Evolutionary conservation across 345 rosid species (phyloP).

Genomic region (Brassica rapa): DNA sequence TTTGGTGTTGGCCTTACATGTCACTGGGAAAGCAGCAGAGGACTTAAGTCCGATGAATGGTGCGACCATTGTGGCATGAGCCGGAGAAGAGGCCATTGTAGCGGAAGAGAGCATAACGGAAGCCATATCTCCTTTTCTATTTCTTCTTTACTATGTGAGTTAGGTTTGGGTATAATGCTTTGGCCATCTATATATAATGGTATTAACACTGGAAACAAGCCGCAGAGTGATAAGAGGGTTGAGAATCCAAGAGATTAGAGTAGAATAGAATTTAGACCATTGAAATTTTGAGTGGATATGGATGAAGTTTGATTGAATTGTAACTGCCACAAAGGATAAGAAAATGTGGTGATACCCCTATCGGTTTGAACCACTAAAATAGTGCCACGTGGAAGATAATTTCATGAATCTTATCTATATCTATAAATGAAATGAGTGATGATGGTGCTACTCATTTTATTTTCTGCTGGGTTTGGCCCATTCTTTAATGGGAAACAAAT

Average conservation of each 20-base stretch:
- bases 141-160: conserved; percentile 10
- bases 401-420: conserved; percentile 39
- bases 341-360: conserved; percentile 37
- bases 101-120: conserved; percentile 59
- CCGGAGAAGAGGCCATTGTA: conserved; percentile 48
- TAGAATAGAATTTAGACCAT: conserved; percentile 36
- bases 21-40: conserved; percentile 45
- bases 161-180: not conserved
- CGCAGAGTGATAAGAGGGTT: conserved; percentile 37
- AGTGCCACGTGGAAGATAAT: conserved; percentile 37
- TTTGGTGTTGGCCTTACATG: conserved; percentile 47
- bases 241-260: conserved; percentile 12
- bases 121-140: conserved; percentile 47
- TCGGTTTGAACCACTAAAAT: conserved; percentile 16
- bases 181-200: conserved; percentile 44
- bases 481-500: not conserved
- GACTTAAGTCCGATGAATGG: conserved; percentile 59
- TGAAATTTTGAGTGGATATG: conserved; percentile 42
- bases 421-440: conserved; percentile 37
- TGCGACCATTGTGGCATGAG: conserved; percentile 54
- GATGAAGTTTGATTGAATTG: conserved; percentile 16
- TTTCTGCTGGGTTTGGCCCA: not conserved
- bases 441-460: conserved; percentile 21
- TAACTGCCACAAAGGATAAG: conserved; percentile 32
- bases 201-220: conserved; percentile 1